Conservation (phyloP, 306 rosid species). For the Castanea crenata region DNA sequence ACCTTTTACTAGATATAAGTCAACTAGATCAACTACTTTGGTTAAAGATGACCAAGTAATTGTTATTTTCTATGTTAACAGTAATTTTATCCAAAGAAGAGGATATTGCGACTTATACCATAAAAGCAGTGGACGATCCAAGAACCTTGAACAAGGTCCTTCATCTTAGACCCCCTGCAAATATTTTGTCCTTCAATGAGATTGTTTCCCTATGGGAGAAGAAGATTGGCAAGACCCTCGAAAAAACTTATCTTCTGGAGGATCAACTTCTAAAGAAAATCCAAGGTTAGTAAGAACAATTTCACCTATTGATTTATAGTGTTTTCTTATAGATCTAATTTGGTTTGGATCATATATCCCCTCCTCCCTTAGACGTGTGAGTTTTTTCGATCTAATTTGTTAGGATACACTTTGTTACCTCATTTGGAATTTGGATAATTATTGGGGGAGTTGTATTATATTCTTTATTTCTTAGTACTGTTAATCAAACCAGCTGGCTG, state of each 20-base stretch:
- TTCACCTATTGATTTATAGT: background rate
- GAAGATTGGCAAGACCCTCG: conserved; percentile 36
- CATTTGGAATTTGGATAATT: too few relatives aligned
- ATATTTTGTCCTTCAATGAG: conserved; percentile 35
- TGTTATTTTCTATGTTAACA: conserved; percentile 8
- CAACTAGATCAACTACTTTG: too few relatives aligned
- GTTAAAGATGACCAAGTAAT: too few relatives aligned
- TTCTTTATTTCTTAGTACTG: background rate
- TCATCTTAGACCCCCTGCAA: conserved; percentile 33
- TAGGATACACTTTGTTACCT: background rate
- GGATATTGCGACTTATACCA: conserved; percentile 31
- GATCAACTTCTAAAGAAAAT: conserved; percentile 45
- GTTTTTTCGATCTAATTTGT: background rate
- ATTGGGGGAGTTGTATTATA: too few relatives aligned
- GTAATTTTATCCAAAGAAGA: conserved; percentile 37
- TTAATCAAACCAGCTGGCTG: too few relatives aligned
- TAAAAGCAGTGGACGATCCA: conserved; percentile 39
- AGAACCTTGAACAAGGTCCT: conserved; percentile 45
- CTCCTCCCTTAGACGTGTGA: too few relatives aligned
- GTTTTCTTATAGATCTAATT: background rate
- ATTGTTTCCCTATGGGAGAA: conserved; percentile 43
- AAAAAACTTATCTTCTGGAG: conserved; percentile 33
- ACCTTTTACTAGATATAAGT: too few relatives aligned
- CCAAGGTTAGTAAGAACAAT: conserved; percentile 22
- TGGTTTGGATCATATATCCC: too few relatives aligned